Evolutionary conservation across 2,329 filamentous ascomycete species (phyloP), one percentile per base, ranked within the genome.

Genomic region (Colletotrichum sp.): DNA sequence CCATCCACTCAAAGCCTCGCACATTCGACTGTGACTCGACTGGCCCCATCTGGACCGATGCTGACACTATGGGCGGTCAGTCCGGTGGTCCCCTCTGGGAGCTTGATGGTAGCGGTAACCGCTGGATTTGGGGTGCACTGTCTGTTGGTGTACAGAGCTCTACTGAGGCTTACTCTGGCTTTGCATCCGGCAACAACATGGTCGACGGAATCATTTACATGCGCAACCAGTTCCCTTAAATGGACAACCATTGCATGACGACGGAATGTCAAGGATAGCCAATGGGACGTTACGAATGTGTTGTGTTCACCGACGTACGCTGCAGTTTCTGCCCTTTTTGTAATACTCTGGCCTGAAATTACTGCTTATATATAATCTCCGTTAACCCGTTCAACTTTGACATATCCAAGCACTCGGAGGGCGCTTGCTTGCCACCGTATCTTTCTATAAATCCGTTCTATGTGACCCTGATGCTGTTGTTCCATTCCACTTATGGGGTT

Each of bases 41-140:
- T 21, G 76, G 70, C 9, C 76, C 76, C 12, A 61, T 74, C 55
- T 72, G 69, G 59, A 76, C 72, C 28, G 74, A 76, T 55, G 76
- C 76, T 18, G 77, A 78, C 28, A 67, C 68, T 10, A 73, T 73
- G 26, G 76, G 73, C 30, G 77, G 77, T 39, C 77, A 78, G 71
- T 78, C 77, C 12, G 77, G 77, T 21, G 74, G 74, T 32, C 77
- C 77, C 48, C 43, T 65, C 64, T 78, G 77, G 77, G 75, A 78
- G 32, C 55, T 61, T 28, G 26, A 61, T 24, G 59, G 18, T 13
- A 61, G 26, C 5, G 59, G 59, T 24, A 61, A 61, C 26, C 24
- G 59, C 1, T 57, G 43, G 43, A 48, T 48, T 13, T 48, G 43
- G 43, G 43, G 43, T 2, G 2, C 43, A 1, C 43, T 48, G n/a